phyloP scores from a whole-genome alignment of 1,284 basidiomycete genomes.

The Ustilago sp. region DNA sequence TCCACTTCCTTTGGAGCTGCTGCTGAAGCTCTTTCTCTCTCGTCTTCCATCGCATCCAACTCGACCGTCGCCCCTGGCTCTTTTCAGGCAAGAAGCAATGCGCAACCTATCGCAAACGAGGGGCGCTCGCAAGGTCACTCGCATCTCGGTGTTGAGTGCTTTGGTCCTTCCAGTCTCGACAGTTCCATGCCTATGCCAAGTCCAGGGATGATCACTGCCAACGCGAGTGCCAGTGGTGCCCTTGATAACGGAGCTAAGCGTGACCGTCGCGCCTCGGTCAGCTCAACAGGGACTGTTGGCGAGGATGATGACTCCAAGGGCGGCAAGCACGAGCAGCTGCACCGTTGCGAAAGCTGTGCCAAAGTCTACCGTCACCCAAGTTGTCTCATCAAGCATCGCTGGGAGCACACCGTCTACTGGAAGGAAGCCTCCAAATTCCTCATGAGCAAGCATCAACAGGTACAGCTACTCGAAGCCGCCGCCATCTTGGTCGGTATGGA shows the following conservation, averaged over 20 bases:
- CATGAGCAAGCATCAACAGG: constrained; percentile 96
- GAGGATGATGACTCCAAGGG: constrained; percentile 74
- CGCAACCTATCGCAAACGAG: constrained; percentile 43
- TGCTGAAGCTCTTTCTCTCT: constrained; percentile 60
- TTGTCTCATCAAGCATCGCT: constrained; percentile 94
- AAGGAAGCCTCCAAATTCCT: constrained; percentile 93
- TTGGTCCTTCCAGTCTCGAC: constrained; percentile 56
- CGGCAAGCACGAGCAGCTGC: constrained; percentile 72
- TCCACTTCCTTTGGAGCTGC: constrained; percentile 67
- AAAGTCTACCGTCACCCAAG: constrained; percentile 93
- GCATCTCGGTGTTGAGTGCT: constrained; percentile 63
- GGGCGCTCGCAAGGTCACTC: constrained; percentile 54
- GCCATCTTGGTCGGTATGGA: constrained; percentile 82
- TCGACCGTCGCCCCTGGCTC: constrained; percentile 46
- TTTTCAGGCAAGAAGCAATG: constrained; percentile 38
- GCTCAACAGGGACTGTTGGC: constrained; percentile 70
- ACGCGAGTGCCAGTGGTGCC: constrained; percentile 18
- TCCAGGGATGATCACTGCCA: constrained; percentile 36
- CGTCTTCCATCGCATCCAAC: constrained; percentile 51
- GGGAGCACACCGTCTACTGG: constrained; percentile 98
- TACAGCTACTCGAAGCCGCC: constrained; percentile 95
- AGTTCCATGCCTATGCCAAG: constrained; percentile 49
- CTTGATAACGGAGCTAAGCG: constrained; percentile 42
- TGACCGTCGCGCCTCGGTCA: constrained; percentile 68
- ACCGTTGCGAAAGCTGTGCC: constrained; percentile 82